Base-by-base conservation (phyloP, 1,139 yeast genomes). In the Debaryomyces nepalensis region DNA sequence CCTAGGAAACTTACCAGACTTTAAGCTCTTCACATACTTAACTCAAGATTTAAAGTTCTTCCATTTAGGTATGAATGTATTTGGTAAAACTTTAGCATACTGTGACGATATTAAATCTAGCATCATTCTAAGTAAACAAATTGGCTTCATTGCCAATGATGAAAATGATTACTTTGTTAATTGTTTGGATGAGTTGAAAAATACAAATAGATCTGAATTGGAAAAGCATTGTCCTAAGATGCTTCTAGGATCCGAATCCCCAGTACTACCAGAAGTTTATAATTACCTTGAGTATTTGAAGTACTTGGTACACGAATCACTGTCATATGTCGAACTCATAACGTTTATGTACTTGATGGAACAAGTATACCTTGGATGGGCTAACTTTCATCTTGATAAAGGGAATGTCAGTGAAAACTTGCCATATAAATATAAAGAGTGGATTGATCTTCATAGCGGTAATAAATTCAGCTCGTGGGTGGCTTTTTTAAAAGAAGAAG, bases 391-490 rank as follows among this genome's bases (percentile, higher is more conserved):
- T 37, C 38, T 58, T 5, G 36, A 43, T 2, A 44, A 37, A 4
- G 57, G 53, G 1, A 40, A 44, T 1, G 53, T 65, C 7, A 61
- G 69, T 1, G 41, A 49, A 2, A 53, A 61, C 30, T 59, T 78
- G 26, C 63, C 64, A 21, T 76, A 73, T 63, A 76, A 74, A 49
- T 61, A 73, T 46, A 67, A 69, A 40, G 79, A 74, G 40, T 79
- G 83, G 84, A 71, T 78, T 32, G 61, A 60, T 46, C 57, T 79
- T 45, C 79, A 79, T 55, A 65, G 75, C 50, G 81, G 83, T 19
- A 60, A 61, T 9, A 72, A 59, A 21, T 73, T 80, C 51, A 58
- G 66, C 16, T 53, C 48, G 3, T 79, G 83, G 83, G 75, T 74
- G 5, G 47, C 59, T 2, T 77, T 78, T 44, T 59, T 79, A 37